phyloP scores from a whole-genome alignment of 352 stramenopile species.

The Pilasporangium apinafurcum region DNA sequence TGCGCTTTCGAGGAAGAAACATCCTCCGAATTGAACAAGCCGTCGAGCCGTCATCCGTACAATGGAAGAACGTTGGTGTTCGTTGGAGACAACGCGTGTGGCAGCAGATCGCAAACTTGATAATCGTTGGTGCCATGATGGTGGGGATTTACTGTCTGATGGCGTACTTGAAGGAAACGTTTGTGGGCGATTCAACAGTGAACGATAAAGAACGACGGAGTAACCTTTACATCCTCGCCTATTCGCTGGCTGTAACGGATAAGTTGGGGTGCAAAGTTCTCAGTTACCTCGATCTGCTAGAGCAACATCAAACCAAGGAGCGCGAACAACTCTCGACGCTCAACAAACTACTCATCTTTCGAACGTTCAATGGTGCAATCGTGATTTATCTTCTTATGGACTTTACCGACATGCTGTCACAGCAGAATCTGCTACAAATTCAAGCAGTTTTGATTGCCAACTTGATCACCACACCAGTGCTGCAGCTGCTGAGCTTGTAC shows the following conservation, averaged over 20 bases:
- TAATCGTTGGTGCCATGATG: constrained; percentile 39
- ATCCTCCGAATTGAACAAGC: constrained; percentile 65
- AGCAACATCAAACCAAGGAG: constrained; percentile 60
- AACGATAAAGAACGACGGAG: constrained; percentile 19
- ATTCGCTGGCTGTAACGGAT: constrained; percentile 40
- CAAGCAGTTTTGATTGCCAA: constrained; percentile 77
- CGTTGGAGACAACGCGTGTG: constrained; percentile 20
- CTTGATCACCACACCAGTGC: constrained; percentile 53
- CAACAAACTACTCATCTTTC: constrained; percentile 76
- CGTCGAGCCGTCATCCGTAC: constrained; percentile 55
- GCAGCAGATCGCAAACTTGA: constrained; percentile 41
- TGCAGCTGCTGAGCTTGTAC: constrained; percentile 56
- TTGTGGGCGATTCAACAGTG: constrained; percentile 18
- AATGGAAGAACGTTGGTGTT: constrained; percentile 64
- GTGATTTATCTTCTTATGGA: constrained; percentile 76
- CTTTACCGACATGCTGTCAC: constrained; percentile 55
- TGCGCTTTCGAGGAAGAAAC: constrained; percentile 61
- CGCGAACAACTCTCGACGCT: constrained; percentile 66
- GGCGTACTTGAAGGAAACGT: constrained; percentile 23
- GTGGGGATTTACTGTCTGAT: constrained; percentile 49
- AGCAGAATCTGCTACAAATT: constrained; percentile 67
- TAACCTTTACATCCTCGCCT: constrained; percentile 51
- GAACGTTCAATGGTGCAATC: constrained; percentile 64
- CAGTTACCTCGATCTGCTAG: constrained; percentile 44
- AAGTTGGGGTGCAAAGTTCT: constrained; percentile 58